Evolutionary conservation across 495 filamentous ascomycete species (phyloP).

Genomic region (Annulohypoxylon stygium): DNA sequence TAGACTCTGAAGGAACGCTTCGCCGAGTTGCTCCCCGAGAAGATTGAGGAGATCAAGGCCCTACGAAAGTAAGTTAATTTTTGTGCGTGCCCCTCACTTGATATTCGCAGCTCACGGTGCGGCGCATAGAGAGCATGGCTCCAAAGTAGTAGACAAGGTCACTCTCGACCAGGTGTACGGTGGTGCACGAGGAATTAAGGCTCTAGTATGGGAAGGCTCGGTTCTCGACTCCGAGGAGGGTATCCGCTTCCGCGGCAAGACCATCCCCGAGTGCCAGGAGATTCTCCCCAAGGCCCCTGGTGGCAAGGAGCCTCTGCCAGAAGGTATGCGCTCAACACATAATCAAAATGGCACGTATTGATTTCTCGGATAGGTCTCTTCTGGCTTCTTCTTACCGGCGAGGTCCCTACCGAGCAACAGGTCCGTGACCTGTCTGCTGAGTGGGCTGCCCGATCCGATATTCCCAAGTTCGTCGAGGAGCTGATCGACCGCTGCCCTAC

Average conservation of each 20-base stretch:
- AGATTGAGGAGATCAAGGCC: conserved; percentile 99
- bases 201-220: conserved; percentile 98
- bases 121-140: conserved; percentile 82
- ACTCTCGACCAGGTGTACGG: conserved; percentile 99
- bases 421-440: conserved; percentile 97
- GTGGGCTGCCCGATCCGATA: conserved; percentile 96
- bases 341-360: conserved; percentile 26
- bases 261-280: conserved; percentile 98
- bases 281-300: conserved; percentile 95
- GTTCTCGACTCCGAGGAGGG: conserved; percentile 98
- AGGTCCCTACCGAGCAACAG: conserved; percentile 97
- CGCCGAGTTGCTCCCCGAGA: conserved; percentile 90
- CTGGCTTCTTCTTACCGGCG: conserved; percentile 98
- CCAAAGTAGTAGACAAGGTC: conserved; percentile 95
- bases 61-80: conserved; percentile 80
- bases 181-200: conserved; percentile 98
- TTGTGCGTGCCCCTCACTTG: conserved; percentile 9
- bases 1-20: conserved; percentile 99
- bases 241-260: conserved; percentile 98
- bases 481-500: conserved; percentile 98
- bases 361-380: conserved; percentile 80
- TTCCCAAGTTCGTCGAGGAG: conserved; percentile 98
- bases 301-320: conserved; percentile 94
- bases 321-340: conserved; percentile 69
- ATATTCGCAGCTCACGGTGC: conserved; percentile 31